Percentiles rank a stretch among this genome's conserved stretches.
Evolutionary conservation across 106 monocot species (phyloP).

Genomic region (Triglochin maritima): DNA sequence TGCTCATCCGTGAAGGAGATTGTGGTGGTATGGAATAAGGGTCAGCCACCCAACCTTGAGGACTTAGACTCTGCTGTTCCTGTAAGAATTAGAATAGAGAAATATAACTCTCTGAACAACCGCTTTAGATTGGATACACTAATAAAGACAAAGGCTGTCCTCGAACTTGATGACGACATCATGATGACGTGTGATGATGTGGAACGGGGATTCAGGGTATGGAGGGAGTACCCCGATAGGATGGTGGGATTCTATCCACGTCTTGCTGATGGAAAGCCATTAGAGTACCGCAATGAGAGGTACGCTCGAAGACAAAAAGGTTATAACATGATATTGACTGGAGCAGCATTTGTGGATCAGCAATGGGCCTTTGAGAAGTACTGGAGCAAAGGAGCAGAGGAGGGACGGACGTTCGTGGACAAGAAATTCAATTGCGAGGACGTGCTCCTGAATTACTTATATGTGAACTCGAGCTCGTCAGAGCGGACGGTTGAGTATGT

Average conservation of each 20-base stretch:
- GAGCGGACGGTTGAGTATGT: conserved; percentile 64
- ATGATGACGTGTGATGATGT: conserved; percentile 87
- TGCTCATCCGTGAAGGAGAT: conserved; percentile 80
- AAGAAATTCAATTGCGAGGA: conserved; percentile 69
- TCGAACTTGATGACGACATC: conserved; percentile 80
- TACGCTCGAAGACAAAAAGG: conserved; percentile 40
- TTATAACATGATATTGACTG: conserved; percentile 78
- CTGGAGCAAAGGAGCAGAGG: conserved; percentile 42
- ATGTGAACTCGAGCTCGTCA: conserved; percentile 40
- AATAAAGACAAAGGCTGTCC: conserved; percentile 67
- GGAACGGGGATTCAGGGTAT: conserved; percentile 84
- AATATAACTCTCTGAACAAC: conserved; percentile 65
- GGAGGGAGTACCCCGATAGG: conserved; percentile 60
- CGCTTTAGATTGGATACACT: conserved; percentile 53
- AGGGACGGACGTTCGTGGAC: conserved; percentile 54
- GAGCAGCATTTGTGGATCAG: conserved; percentile 72
- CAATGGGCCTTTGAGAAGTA: conserved; percentile 60
- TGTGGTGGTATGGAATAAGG: conserved; percentile 82
- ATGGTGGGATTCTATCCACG: conserved; percentile 84
- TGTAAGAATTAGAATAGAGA: conserved; percentile 67
- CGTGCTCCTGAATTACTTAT: conserved; percentile 66
- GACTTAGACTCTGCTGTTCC: conserved; percentile 63
- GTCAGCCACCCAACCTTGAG: conserved; percentile 21
- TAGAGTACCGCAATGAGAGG: conserved; percentile 51
- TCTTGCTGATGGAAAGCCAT: conserved; percentile 48